Evolutionary conservation across 2,329 filamentous ascomycete genomes (phyloP).

Genomic region (Polytolypa hystricis): DNA sequence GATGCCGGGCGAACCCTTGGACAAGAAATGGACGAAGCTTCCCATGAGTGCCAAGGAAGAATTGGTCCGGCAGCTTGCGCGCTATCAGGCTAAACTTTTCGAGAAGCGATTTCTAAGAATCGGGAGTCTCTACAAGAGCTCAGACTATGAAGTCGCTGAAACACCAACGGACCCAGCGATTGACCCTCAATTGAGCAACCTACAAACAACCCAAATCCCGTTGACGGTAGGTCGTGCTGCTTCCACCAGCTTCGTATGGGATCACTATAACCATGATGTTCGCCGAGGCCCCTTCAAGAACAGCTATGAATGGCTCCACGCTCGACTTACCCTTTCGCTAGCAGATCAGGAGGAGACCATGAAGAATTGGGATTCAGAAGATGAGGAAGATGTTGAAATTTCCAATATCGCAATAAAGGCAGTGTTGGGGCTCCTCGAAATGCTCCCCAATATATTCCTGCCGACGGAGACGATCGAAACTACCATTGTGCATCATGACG

Average conservation of each 20-base stretch:
- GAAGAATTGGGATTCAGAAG: background rate
- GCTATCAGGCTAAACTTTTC: constrained; percentile 21
- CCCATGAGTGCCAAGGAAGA: constrained; percentile 22
- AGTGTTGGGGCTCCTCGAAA: constrained; percentile 17
- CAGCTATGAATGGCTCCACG: constrained; percentile 24
- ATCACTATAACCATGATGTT: constrained; percentile 22
- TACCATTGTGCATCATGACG: constrained; percentile 29
- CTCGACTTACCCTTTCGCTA: constrained; percentile 16
- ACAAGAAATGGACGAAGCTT: constrained; percentile 20
- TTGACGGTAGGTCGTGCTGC: constrained; percentile 20
- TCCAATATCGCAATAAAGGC: constrained; percentile 18
- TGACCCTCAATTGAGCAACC: background rate
- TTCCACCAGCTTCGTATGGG: constrained; percentile 24
- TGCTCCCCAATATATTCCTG: constrained; percentile 22
- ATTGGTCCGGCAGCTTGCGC: constrained; percentile 22
- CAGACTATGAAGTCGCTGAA: background rate
- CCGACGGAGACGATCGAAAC: constrained; percentile 13
- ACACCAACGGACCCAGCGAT: background rate
- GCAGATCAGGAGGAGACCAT: constrained; percentile 10
- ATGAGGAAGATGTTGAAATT: constrained; percentile 18
- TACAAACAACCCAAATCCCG: background rate
- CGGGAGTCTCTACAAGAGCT: constrained; percentile 19
- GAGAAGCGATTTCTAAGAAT: constrained; percentile 14
- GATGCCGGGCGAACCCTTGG: constrained; percentile 6
- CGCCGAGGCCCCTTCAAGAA: constrained; percentile 18